Base-by-base conservation (phyloP, 257 asterid genomes). In the Solanum boliviense region DNA sequence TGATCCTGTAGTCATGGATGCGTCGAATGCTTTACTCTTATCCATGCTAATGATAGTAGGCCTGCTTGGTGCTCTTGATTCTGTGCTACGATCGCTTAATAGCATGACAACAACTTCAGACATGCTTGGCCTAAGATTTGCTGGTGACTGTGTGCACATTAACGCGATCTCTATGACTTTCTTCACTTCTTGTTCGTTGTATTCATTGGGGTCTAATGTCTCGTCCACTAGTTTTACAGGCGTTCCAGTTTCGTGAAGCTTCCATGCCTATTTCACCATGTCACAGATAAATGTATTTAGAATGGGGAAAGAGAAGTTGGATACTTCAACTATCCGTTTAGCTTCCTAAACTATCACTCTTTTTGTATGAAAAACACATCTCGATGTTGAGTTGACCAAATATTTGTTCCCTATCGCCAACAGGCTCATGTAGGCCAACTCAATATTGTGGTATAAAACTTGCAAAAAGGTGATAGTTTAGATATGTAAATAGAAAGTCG, bases 121-220 rank as follows among this genome's bases (percentile, higher is more conserved):
- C 99, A 96, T 94, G 78, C 91, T 91, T 41, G 99, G 99, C 89
- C 99, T 91, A 7, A 88, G 68, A n/a, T 95, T 90, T 35, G 96
- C 87, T 13, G 97, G 95, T 7, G 98, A 93, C 27, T 95, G 98
- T 18, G 95, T 94, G 89, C 99, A 95, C 2, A 86, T 27, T 88
- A 96, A 35, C 23, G 94, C 98, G 5, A 95, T 93, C 89, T 95
- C 98, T 27, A 95, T 83, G 56, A 95, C 32, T 91, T 91, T 96
- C 93, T 92, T 94, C 92, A 90, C 83, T 2, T 96, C 98, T 65
- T 93, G 93, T 1, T 85, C 39, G 1, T 44, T 89, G 41, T 88
- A 95, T 11, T 94, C 95, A 8, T 48, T 89, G 2, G 90, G 41
- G 23, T 95, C 96, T 88, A 95, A 68, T 10, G 94, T 86, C 88